phyloP scores from a whole-genome alignment of 495 filamentous ascomycete species.

The Chlorociboria aeruginascens region DNA sequence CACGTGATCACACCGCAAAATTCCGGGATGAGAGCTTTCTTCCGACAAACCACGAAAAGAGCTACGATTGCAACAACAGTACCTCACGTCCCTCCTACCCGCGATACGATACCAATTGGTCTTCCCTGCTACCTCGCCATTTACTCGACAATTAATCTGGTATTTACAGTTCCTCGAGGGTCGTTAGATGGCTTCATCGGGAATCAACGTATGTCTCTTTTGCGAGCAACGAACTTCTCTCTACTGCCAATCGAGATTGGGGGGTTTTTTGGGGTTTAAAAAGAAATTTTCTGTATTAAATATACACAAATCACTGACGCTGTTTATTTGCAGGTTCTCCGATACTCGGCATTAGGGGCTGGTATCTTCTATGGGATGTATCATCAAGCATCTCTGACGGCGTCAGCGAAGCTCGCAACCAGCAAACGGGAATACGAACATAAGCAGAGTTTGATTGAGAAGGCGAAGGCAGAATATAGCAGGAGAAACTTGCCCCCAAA shows the following conservation, averaged over 20 bases:
- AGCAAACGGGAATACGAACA: slow-evolving; percentile 71
- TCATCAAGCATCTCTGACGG: slow-evolving; percentile 68
- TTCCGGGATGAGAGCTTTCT: slow-evolving; percentile 8
- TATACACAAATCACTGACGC: neutral
- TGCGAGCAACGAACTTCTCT: neutral
- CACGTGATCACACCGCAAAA: slow-evolving; percentile 7
- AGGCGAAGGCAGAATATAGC: slow-evolving; percentile 83
- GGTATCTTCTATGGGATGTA: slow-evolving; percentile 88
- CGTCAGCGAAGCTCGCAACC: slow-evolving; percentile 50
- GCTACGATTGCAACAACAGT: slow-evolving; percentile 20
- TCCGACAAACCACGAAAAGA: slow-evolving; percentile 15
- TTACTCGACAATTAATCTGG: neutral
- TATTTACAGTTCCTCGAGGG: slow-evolving; percentile 10
- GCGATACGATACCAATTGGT: slow-evolving; percentile 21
- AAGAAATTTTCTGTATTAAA: slow-evolving; percentile 1
- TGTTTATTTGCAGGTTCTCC: slow-evolving; percentile 60
- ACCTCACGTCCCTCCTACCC: slow-evolving; percentile 8
- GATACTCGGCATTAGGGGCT: slow-evolving; percentile 77
- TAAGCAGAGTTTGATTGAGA: slow-evolving; percentile 73
- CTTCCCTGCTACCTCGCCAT: slow-evolving; percentile 8
- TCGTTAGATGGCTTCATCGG: slow-evolving; percentile 40
- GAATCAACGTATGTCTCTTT: slow-evolving; percentile 43
- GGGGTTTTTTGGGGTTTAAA: no score
- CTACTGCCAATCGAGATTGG: neutral
- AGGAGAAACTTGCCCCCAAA: slow-evolving; percentile 48